These are phyloP conservation scores for Brassica cretica DNA, from an alignment of 345 rosid genomes.

Conservation along the genomic window DNA sequence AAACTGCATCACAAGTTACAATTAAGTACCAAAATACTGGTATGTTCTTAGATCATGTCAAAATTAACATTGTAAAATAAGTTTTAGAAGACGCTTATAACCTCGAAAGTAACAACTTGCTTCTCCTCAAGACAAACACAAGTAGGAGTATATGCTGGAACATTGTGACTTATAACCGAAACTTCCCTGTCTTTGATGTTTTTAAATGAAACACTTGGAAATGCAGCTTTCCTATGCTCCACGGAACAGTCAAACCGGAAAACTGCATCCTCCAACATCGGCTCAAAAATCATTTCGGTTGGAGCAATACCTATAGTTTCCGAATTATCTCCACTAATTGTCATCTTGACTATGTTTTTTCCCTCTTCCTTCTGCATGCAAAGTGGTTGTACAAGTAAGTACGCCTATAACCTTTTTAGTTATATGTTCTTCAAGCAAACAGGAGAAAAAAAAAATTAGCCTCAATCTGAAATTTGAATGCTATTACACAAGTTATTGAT, in stretches of 20 bases:
- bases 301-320: constrained; percentile 35
- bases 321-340: constrained; percentile 32
- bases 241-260: constrained; percentile 75
- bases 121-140: constrained; percentile 45
- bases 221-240: constrained; percentile 55
- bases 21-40: neutral
- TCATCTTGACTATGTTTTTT: constrained; percentile 39
- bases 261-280: constrained; percentile 71
- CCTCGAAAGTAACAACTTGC: constrained; percentile 78
- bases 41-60: neutral
- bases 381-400: constrained; percentile 27
- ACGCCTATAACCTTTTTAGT: constrained; percentile 10
- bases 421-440: constrained; percentile 31
- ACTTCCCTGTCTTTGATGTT: constrained; percentile 56
- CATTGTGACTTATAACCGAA: constrained; percentile 38
- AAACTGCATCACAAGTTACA: constrained; percentile 47
- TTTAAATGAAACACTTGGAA: constrained; percentile 72
- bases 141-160: constrained; percentile 60
- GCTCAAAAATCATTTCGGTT: constrained; percentile 62
- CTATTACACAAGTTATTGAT: neutral
- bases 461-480: neutral
- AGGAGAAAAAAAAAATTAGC: constrained; percentile 19
- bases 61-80: neutral
- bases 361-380: constrained; percentile 47
- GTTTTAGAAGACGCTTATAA: constrained; percentile 15